phyloP scores from a whole-genome alignment of 768 basidiomycete genomes.

The Xerocomellus chrysenteron region DNA sequence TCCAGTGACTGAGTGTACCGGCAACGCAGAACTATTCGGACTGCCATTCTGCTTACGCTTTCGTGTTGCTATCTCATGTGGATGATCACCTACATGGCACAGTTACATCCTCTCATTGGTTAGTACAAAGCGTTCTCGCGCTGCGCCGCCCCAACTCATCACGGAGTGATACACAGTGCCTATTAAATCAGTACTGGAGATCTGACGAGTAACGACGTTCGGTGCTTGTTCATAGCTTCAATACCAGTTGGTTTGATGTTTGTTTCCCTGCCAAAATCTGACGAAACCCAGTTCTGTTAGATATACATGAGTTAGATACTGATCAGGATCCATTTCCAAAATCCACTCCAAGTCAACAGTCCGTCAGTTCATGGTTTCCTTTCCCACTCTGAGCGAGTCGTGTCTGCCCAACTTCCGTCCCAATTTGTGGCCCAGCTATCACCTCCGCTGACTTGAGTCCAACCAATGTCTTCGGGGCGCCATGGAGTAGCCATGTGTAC shows the following conservation, averaged over 20 bases:
- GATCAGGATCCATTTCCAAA: constrained; percentile 13
- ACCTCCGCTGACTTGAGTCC: constrained; percentile 12
- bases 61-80: constrained; percentile 92
- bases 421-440: constrained; percentile 10
- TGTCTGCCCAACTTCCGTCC: neutral
- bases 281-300: constrained; percentile 14
- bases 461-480: constrained; percentile 8
- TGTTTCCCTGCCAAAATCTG: neutral
- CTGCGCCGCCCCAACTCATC: neutral
- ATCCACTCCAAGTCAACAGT: neutral
- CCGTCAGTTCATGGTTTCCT: neutral
- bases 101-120: constrained; percentile 90
- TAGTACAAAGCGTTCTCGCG: constrained; percentile 22
- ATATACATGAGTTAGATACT: constrained; percentile 27
- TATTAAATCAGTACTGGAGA: constrained; percentile 14
- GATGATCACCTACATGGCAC: constrained; percentile 96
- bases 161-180: constrained; percentile 13
- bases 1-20: neutral
- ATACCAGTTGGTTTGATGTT: constrained; percentile 24
- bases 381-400: neutral
- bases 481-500: constrained; percentile 16
- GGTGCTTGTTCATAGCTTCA: constrained; percentile 2
- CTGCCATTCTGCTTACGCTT: constrained; percentile 73
- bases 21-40: constrained; percentile 70
- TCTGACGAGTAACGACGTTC: constrained; percentile 10